Conservation (phyloP, 75 land plant genomes). For the Isoetes taiwanensis region DNA sequence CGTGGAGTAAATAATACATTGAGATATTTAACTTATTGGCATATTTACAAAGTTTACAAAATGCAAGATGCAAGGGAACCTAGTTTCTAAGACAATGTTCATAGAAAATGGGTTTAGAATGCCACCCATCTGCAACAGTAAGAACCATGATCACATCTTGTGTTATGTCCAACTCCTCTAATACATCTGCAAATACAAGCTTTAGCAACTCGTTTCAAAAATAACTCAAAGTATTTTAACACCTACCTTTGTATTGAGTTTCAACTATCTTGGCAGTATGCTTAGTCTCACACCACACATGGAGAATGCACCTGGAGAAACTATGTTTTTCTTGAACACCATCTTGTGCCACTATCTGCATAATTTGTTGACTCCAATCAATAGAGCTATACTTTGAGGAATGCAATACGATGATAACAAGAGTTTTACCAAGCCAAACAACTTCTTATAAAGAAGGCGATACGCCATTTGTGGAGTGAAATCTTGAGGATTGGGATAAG, state of each 20-base stretch:
- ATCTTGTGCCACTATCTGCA: conserved; percentile 36
- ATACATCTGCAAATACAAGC: conserved; percentile 17
- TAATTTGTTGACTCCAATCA: too few relatives aligned
- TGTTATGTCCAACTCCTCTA: conserved; percentile 23
- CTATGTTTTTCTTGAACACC: conserved; percentile 30
- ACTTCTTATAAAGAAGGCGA: conserved; percentile 28
- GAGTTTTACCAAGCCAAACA: conserved; percentile 46
- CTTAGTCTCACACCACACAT: conserved; percentile 39
- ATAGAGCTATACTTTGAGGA: too few relatives aligned
- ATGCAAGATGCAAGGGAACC: too few relatives aligned
- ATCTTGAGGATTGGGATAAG: conserved; percentile 28
- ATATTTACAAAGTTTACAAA: too few relatives aligned
- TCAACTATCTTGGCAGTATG: conserved; percentile 21
- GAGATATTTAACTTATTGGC: too few relatives aligned
- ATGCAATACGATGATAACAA: too few relatives aligned
- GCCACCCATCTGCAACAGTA: conserved; percentile 35
- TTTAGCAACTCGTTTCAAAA: too few relatives aligned
- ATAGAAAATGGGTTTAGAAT: conserved; percentile 35
- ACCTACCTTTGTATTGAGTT: conserved; percentile 20
- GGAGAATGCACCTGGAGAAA: conserved; percentile 36
- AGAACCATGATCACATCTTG: conserved; percentile 42
- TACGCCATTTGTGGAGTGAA: conserved; percentile 30
- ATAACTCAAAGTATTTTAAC: too few relatives aligned
- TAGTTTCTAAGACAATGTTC: conserved; percentile 16
- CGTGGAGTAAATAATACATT: too few relatives aligned